Base-by-base conservation (phyloP, 495 filamentous ascomycete species). In the Aspergillus coremiiformis region DNA sequence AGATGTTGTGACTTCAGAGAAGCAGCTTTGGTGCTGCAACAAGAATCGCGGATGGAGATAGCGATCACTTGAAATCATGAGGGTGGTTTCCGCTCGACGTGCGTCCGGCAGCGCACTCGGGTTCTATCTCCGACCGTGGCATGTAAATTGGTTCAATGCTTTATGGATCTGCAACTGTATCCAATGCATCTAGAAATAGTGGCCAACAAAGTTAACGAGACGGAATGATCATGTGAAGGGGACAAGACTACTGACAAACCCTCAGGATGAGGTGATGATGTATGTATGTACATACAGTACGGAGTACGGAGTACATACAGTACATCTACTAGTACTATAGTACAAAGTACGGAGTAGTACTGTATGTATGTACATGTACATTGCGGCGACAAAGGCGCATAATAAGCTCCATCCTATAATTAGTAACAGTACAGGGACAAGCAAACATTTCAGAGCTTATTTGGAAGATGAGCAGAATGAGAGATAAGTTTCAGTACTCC, bases 1-100 rank as follows among this genome's bases (percentile, higher is more conserved):
- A 60, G 45, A 69, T 79, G 53, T 60, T 79, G 30, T 76, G 52
- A 68, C 15, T 6, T 14, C n/a, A 5, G 17, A 12, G 12, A 12
- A 15, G 44, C 10, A 46, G 29, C 37, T 7, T 47, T 30, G 3
- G 20, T 20, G 30, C 14, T 47, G 35, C 30, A 37, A 35, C 24
- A 47, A 12, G 20, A 17, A 41, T 20, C 37, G 15, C 37, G 20
- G 12, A 41, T n/a, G 5, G 12, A 41, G 15, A 17, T n/a, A n/a
- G n/a, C n/a, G n/a, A n/a, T n/a, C 33, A 4, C 37, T 20, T 1
- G 5, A 2, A 41, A 17, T 21, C 17, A 41, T 41, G 37, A 35
- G 37, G 35, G 37, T 41, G 37, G 37, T 21, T 21, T 41, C 17
- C 9, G 17, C 37, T 12, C 17, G 17, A 2, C 2, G 1, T 41